phyloP scores from a whole-genome alignment of 2,329 filamentous ascomycete species.

The Sporothrix luriei region DNA sequence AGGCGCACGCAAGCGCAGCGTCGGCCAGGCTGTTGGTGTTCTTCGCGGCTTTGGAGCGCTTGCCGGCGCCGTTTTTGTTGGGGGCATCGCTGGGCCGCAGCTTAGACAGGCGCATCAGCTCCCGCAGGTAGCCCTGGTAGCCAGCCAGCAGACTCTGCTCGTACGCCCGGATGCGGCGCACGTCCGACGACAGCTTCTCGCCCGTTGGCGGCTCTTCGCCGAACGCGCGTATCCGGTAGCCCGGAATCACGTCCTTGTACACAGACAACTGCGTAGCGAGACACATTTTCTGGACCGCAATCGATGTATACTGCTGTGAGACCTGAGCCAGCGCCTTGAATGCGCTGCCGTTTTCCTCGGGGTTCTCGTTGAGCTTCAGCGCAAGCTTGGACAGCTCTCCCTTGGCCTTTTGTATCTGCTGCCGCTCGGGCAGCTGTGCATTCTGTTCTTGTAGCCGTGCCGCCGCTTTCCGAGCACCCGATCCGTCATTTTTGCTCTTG shows the following conservation, averaged over 20 bases:
- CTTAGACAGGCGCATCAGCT: slow-evolving; percentile 69
- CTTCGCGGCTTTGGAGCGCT: slow-evolving; percentile 37
- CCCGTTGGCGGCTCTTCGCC: slow-evolving; percentile 68
- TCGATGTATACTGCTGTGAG: slow-evolving; percentile 66
- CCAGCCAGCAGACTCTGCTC: slow-evolving; percentile 84
- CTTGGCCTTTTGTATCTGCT: slow-evolving; percentile 84
- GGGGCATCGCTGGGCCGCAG: slow-evolving; percentile 35
- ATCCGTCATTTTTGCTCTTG: neutral
- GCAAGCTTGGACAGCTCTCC: slow-evolving; percentile 89
- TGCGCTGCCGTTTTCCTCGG: slow-evolving; percentile 81
- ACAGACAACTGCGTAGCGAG: slow-evolving; percentile 85
- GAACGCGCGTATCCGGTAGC: slow-evolving; percentile 87
- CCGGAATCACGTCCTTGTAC: slow-evolving; percentile 95
- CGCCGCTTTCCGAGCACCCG: neutral
- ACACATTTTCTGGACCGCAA: slow-evolving; percentile 80
- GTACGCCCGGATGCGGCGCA: slow-evolving; percentile 77
- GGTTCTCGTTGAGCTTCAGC: slow-evolving; percentile 80
- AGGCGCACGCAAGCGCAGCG: slow-evolving; percentile 83
- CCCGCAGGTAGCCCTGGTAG: slow-evolving; percentile 82
- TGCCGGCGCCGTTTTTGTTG: slow-evolving; percentile 42
- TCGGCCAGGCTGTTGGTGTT: slow-evolving; percentile 56
- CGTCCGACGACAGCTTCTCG: slow-evolving; percentile 88
- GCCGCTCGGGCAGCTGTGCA: slow-evolving; percentile 39
- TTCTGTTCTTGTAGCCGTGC: slow-evolving; percentile 14
- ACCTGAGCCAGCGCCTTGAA: slow-evolving; percentile 79